These are phyloP conservation scores for Verruconis gallopava DNA, from an alignment of 2,329 filamentous ascomycete genomes.

Conservation along the genomic window DNA sequence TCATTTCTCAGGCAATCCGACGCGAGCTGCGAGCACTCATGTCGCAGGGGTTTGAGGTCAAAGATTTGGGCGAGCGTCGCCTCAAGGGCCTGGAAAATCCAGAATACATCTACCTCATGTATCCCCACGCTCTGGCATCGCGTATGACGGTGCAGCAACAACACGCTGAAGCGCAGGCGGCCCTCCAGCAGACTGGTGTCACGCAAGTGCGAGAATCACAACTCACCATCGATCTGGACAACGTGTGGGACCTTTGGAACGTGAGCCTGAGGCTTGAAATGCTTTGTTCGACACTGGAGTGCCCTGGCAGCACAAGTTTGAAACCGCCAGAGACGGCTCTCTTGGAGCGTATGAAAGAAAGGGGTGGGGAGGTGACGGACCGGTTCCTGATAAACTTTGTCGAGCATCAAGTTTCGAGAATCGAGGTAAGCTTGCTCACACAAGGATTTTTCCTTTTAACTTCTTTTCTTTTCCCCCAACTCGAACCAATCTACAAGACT, in stretches of 20 bases:
- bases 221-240: constrained; percentile 69
- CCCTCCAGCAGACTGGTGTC: constrained; percentile 39
- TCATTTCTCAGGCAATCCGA: constrained; percentile 62
- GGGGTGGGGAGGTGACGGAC: constrained; percentile 79
- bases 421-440: constrained; percentile 58
- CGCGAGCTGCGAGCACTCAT: constrained; percentile 78
- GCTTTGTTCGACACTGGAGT: constrained; percentile 81
- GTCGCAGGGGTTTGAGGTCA: constrained; percentile 89
- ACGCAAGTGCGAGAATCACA: constrained; percentile 49
- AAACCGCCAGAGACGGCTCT: constrained; percentile 74
- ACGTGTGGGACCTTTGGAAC: constrained; percentile 82
- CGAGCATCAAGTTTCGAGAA: constrained; percentile 87
- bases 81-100: constrained; percentile 96
- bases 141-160: constrained; percentile 60
- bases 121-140: constrained; percentile 75
- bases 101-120: constrained; percentile 89
- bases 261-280: constrained; percentile 83
- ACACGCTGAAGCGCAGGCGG: constrained; percentile 33
- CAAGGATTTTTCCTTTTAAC: neutral
- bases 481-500: no score
- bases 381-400: constrained; percentile 77
- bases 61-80: constrained; percentile 88
- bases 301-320: constrained; percentile 46
- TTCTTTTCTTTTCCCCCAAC: neutral
- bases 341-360: constrained; percentile 57